These are phyloP conservation scores for Fusarium sp. DNA, from an alignment of 2,329 filamentous ascomycete species.

Conservation along the genomic window DNA sequence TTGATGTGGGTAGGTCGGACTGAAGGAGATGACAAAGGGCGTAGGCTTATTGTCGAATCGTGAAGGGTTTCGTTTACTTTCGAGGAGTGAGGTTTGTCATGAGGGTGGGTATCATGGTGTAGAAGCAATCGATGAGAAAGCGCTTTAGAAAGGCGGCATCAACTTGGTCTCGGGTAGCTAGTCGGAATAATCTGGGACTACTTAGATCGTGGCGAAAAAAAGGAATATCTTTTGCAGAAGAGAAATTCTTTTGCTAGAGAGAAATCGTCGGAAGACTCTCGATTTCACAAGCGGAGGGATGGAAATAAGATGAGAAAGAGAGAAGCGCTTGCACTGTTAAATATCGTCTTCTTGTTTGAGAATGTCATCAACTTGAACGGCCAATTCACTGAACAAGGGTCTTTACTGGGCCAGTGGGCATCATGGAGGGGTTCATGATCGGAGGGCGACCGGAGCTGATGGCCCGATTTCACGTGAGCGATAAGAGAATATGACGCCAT, in stretches of 20 bases:
- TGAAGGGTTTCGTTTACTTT: slow-evolving; percentile 24
- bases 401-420: background rate
- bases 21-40: background rate
- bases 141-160: slow-evolving; percentile 61
- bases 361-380: background rate
- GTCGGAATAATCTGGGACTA: slow-evolving; percentile 14
- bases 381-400: background rate
- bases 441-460: slow-evolving; percentile 13
- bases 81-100: slow-evolving; percentile 50
- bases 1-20: background rate
- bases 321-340: background rate
- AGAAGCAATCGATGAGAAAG: slow-evolving; percentile 49
- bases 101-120: slow-evolving; percentile 68
- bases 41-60: background rate
- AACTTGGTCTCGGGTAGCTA: slow-evolving; percentile 33
- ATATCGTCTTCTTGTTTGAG: background rate
- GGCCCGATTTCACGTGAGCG: background rate
- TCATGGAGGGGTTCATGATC: slow-evolving; percentile 18
- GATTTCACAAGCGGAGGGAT: background rate
- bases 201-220: slow-evolving; percentile 19
- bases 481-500: slow-evolving; percentile 33
- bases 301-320: no score
- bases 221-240: background rate
- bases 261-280: background rate
- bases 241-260: background rate